Base-by-base conservation (phyloP, 2,329 filamentous ascomycete genomes). In the Colletotrichum orbiculare region DNA sequence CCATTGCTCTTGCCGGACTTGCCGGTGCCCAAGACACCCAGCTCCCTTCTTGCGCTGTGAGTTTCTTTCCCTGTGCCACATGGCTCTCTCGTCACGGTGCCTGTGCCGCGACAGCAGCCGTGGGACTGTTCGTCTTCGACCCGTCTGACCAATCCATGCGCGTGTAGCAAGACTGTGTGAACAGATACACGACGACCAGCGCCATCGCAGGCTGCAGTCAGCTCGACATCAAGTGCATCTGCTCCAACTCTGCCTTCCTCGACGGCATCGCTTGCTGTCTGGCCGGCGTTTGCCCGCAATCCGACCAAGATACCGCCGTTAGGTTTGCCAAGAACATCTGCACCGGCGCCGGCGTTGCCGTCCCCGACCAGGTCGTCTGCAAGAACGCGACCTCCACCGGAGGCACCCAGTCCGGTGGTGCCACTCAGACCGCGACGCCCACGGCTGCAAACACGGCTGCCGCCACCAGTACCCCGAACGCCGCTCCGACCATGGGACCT, bases 201-300 rank as follows among this genome's bases (percentile, higher is more conserved):
- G 68, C 69, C 43, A 77, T 82, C 57, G 78, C 73, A 54, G 78
- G 75, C 68, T 82, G 80, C 72, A 70, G 69, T 35, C 65, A 71
- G 48, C 68, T 78, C 70, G 77, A 81, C 72, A 72, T 79, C 64
- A 71, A 68, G 57, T 82, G 80, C 72, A 74, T 82, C 70, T 82
- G 80, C 75, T 71, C 69, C 70, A 80, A 80, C 74, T 52, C 69
- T 50, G 59, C 73, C 47, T 81, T 82, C 75, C 73, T 82, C 60
- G 67, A 70, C 67, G 69, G 68, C 67, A 79, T 82, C 52, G 77
- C 79, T 55, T 82, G 80, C 75, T 82, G 80, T 68, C 73, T 82
- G 54, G 70, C 71, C 46, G 70, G 71, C 39, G 68, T 67, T 48
- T 82, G 80, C 72, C 69, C 73, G 67, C 46, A 67, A 9, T 54